A percentile compares a stretch with the other conserved stretches of the same genome.
Conservation (phyloP, 352 stramenopile genomes). For the Phytophthora ohioensis region DNA sequence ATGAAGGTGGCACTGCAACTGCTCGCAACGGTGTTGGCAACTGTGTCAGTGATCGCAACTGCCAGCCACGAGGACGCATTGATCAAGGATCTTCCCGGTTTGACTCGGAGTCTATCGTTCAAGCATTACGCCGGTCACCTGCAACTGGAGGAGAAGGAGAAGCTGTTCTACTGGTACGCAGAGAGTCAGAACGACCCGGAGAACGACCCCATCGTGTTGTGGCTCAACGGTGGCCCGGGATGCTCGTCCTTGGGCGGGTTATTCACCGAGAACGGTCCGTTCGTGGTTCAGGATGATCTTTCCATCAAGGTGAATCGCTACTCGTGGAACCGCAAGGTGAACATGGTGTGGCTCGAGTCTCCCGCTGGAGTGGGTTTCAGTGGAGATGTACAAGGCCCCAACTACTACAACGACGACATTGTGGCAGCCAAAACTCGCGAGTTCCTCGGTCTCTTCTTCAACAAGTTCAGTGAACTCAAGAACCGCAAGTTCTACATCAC, state of each 20-base stretch:
- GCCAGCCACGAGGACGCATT: slow-evolving; percentile 55
- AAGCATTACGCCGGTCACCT: slow-evolving; percentile 79
- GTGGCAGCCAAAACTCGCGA: slow-evolving; percentile 83
- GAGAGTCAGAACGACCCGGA: slow-evolving; percentile 66
- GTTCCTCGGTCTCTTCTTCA: slow-evolving; percentile 77
- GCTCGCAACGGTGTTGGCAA: slow-evolving; percentile 26
- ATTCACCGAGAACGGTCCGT: slow-evolving; percentile 79
- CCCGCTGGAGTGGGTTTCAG: slow-evolving; percentile 81
- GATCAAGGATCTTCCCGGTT: slow-evolving; percentile 59
- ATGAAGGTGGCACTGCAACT: slow-evolving; percentile 53
- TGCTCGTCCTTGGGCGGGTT: slow-evolving; percentile 77
- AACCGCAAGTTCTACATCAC: slow-evolving; percentile 86
- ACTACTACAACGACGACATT: slow-evolving; percentile 87
- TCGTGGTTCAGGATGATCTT: slow-evolving; percentile 66
- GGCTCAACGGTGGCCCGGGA: slow-evolving; percentile 83
- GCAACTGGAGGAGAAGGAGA: slow-evolving; percentile 57
- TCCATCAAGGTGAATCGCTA: slow-evolving; percentile 72
- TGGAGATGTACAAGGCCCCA: slow-evolving; percentile 56
- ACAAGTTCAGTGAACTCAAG: slow-evolving; percentile 75
- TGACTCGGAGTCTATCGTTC: slow-evolving; percentile 55
- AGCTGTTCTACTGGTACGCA: slow-evolving; percentile 88
- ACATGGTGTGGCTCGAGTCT: slow-evolving; percentile 84
- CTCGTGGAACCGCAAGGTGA: slow-evolving; percentile 83
- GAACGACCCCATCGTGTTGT: slow-evolving; percentile 80
- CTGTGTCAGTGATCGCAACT: slow-evolving; percentile 4